Evolutionary conservation across 306 rosid species (phyloP), one percentile per base, ranked within the genome.

Genomic region (Alnus rubra): DNA sequence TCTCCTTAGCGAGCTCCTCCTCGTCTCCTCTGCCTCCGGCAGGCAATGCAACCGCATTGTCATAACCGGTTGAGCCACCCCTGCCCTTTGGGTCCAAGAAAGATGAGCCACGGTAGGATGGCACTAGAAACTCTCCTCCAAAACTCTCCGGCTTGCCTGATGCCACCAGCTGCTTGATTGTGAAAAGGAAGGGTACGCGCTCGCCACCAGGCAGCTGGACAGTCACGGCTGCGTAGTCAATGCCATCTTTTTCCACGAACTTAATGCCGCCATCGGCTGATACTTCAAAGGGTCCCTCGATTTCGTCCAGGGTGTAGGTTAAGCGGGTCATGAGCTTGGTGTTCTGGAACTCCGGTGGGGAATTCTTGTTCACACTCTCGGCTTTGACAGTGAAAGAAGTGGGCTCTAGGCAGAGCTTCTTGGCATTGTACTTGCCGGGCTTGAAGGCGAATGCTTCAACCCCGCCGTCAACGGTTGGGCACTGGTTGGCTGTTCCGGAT

Each of bases 41-140:
- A 0, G 96, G 98, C 85, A 94, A 79, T 0, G 94, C 98, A 3
- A 92, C 91, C 0, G 98, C 98, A 62, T 83, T 94, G 82, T 94
- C 98, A 65, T 94, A 94, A 5, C 98, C 98, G 0, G 91, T 82
- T 0, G 98, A 94, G 2, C 97, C 98, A 80, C 98, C 98, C 33
- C 98, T 85, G 74, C 98, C 98, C 94, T 94, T 94, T 71, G 98
- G 98, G 93, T 94, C 98, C 92, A 94, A 88, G 93, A 94, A 94
- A 5, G 98, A 94, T 7, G 86, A 69, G 9, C 98, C 98, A 9
- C 98, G 91, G 92, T 95, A 95, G 0, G 98, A 95, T 0, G 98
- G 98, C 0, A 95, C 98, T 12, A 95, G 64, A 76, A 79, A 92
- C 79, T 90, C 86, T 1, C 98, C 98, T 0, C 90, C 3, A 19